Evolutionary conservation across 2,329 filamentous ascomycete genomes (phyloP), one percentile per base, ranked within the genome.

Genomic region (Fusarium chaquense): DNA sequence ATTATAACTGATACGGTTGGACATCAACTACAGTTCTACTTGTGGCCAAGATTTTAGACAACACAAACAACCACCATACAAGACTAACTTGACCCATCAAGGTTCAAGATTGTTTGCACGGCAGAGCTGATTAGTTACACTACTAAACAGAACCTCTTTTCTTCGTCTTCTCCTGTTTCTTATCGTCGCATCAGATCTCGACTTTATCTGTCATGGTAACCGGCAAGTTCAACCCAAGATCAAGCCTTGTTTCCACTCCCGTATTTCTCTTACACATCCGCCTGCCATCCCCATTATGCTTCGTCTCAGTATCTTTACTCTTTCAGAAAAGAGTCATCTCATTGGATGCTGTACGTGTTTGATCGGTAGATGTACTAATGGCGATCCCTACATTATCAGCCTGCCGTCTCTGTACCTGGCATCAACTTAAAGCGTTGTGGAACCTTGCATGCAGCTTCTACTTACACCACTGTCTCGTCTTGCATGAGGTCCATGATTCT

Each of bases 381-480:
- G 35, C 24, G n/a, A 36, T 24, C 43, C 51, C 41, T 61, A 35
- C 67, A 45, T 54, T 44, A 30, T 53, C 18, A 46, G 43, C n/a
- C 44, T 52, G 49, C 35, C 24, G 43, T n/a, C 30, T 41, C 36
- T 41, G 35, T 56, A 32, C 54, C 58, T 65, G 46, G 54, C 53
- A 55, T 58, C 43, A 66, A 56, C 45, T 36, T 24, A 41, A 32
- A 55, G 43, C 30, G 13, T 15, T 45, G 30, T 55, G 58, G 58
- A 53, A 62, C 53, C 54, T 53, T 44, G 40, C 32, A 44, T 65
- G 36, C 64, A 58, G 40, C 33, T 59, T 51, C 57, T 41, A 65
- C 58, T 65, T 57, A 49, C 49, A 69, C 59, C 44, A 51, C 47
- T 56, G 64, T 71, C 64, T 71, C 68, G 52, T 71, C 64, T 71